These are phyloP conservation scores for Umbilicus rupestris DNA, from an alignment of 164 flowering plant species.

Conservation along the genomic window DNA sequence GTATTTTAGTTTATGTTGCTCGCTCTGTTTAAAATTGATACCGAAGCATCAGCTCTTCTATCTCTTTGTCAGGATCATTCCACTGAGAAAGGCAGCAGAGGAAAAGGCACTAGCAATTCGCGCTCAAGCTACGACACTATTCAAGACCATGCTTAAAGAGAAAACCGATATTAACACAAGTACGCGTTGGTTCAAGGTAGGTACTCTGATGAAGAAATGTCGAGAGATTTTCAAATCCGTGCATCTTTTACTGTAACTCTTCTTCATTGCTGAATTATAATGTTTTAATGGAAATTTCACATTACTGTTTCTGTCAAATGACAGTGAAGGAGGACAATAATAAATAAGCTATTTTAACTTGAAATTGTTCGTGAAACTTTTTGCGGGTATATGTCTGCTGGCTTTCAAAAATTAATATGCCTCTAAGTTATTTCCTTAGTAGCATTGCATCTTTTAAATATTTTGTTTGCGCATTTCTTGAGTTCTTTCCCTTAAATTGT, in stretches of 20 bases:
- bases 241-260: background rate
- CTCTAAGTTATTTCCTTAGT: background rate
- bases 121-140: conserved; percentile 56
- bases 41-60: background rate
- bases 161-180: conserved; percentile 48
- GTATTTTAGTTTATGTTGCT: background rate
- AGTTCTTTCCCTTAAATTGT: background rate
- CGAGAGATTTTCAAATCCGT: background rate
- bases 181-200: conserved; percentile 94
- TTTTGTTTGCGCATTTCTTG: background rate
- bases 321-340: background rate
- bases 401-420: background rate
- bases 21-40: background rate
- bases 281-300: background rate
- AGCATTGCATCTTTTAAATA: background rate
- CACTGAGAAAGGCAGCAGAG: conserved; percentile 66
- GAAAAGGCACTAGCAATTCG: conserved; percentile 68
- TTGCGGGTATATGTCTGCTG: background rate
- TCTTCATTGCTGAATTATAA: background rate
- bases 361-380: background rate
- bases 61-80: conserved; percentile 46
- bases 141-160: conserved; percentile 82
- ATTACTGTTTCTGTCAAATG: background rate
- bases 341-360: background rate
- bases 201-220: conserved; percentile 8